Percentiles rank a stretch among this genome's conserved stretches.
Conservation (phyloP, 2,329 filamentous ascomycete genomes). For the Fusarium pseudocircinatum region DNA sequence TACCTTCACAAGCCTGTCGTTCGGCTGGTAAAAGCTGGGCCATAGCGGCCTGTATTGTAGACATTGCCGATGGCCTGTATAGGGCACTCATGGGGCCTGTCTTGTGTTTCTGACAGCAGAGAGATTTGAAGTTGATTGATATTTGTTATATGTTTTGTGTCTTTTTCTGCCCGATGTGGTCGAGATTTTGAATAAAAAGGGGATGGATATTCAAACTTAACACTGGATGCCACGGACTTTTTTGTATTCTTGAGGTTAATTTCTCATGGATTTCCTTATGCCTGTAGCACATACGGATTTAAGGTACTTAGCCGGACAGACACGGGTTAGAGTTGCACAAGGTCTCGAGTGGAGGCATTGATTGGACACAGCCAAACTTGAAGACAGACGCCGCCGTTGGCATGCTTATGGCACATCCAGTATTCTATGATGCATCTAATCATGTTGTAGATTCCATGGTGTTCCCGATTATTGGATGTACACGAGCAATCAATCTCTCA, state of each 20-base stretch:
- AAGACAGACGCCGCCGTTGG: not conserved
- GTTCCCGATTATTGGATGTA: not conserved
- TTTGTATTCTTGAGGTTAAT: not conserved
- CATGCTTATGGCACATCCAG: not conserved
- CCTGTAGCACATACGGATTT: not conserved
- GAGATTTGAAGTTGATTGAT: not conserved
- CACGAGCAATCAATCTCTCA: too few relatives aligned
- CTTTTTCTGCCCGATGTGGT: not conserved
- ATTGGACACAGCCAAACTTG: not conserved
- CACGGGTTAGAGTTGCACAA: not conserved
- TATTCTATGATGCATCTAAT: not conserved
- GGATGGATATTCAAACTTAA: not conserved
- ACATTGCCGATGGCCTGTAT: not conserved
- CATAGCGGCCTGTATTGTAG: not conserved
- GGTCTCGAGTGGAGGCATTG: not conserved
- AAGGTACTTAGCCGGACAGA: not conserved
- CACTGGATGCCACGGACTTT: too few relatives aligned
- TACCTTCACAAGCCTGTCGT: not conserved
- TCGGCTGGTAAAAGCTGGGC: not conserved
- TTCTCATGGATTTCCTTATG: not conserved
- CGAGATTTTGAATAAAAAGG: not conserved
- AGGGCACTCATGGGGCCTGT: not conserved
- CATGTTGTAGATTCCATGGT: not conserved
- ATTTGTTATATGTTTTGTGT: too few relatives aligned
- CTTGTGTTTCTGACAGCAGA: not conserved